Evolutionary conservation across 768 basidiomycete genomes (phyloP).

Genomic region (Terana coerulea): DNA sequence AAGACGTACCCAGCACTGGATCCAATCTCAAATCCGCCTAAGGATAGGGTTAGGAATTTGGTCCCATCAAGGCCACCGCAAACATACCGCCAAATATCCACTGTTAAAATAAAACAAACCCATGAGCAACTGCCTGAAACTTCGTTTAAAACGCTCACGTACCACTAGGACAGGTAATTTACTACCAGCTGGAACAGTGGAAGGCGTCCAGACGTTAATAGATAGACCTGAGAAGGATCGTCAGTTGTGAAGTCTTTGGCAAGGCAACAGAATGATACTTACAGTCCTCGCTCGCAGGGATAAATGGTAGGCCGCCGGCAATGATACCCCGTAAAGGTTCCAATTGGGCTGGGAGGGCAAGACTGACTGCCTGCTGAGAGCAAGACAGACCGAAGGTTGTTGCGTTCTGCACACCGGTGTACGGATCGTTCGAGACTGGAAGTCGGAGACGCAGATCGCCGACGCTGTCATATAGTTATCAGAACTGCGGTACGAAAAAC

Average conservation of each 20-base stretch:
- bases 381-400: slow-evolving; percentile 36
- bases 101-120: slow-evolving; percentile 24
- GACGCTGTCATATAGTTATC: slow-evolving; percentile 3
- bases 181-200: slow-evolving; percentile 37
- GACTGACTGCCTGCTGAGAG: slow-evolving; percentile 30
- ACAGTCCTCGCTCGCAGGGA: slow-evolving; percentile 45
- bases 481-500: neutral
- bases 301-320: neutral
- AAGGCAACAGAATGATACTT: slow-evolving; percentile 13
- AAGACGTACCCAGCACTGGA: neutral
- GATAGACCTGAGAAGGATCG: slow-evolving; percentile 39
- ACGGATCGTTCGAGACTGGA: slow-evolving; percentile 21
- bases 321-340: neutral
- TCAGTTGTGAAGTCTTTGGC: neutral
- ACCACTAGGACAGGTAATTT: slow-evolving; percentile 55
- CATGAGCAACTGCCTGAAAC: neutral
- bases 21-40: slow-evolving; percentile 1
- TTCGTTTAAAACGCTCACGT: neutral
- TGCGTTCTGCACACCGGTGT: slow-evolving; percentile 34
- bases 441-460: slow-evolving; percentile 22
- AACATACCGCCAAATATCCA: slow-evolving; percentile 47
- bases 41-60: neutral
- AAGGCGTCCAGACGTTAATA: slow-evolving; percentile 37
- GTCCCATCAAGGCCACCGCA: neutral
- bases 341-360: neutral